Conservation (phyloP, 305 asterid species). For the Ilex paraguariensis region DNA sequence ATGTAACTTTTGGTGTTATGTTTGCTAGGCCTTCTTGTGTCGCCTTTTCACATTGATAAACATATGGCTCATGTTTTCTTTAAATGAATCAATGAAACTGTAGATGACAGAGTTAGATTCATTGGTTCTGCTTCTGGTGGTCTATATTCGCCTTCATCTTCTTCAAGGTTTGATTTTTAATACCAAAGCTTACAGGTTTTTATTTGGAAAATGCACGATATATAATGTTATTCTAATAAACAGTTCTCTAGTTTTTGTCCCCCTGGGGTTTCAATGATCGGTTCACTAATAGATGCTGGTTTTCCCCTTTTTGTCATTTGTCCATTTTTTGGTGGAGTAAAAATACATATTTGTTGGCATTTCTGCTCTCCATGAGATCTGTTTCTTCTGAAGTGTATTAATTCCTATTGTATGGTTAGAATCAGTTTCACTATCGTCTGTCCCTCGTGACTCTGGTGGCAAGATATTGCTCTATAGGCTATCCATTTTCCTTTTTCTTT, state of each 20-base stretch:
- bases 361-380: no score
- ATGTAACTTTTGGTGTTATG: slow-evolving; percentile 12
- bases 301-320: no score
- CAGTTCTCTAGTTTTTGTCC: neutral
- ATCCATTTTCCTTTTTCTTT: no score
- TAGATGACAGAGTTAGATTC: slow-evolving; percentile 85
- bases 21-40: slow-evolving; percentile 8
- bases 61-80: neutral
- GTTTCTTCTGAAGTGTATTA: no score
- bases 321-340: no score
- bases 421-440: no score
- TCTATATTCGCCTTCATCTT: slow-evolving; percentile 34
- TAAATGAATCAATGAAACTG: slow-evolving; percentile 16
- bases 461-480: no score
- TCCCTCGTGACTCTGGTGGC: no score
- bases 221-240: no score
- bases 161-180: slow-evolving; percentile 41
- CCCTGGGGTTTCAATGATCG: neutral
- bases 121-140: slow-evolving; percentile 58
- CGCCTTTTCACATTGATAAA: neutral
- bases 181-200: neutral
- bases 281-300: no score
- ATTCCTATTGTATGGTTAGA: no score
- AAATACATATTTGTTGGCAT: no score
- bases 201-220: neutral